Evolutionary conservation across 139 green algal genomes (phyloP).

Genomic region (Tetradesmus obliquus): DNA sequence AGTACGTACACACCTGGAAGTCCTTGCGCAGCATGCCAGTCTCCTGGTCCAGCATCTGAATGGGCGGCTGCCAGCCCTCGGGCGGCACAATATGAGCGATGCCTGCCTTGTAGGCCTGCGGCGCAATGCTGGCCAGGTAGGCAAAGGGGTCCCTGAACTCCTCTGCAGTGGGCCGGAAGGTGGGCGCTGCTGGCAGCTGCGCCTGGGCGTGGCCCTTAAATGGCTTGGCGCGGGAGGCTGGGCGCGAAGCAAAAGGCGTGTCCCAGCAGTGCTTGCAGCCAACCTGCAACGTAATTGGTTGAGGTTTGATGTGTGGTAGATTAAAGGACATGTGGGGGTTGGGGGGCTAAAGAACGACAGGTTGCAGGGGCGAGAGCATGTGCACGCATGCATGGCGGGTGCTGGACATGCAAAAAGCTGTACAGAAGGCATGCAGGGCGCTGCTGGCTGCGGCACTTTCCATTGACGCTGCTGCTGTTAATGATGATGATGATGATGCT

Average conservation of each 20-base stretch:
- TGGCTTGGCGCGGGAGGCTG: slow-evolving; percentile 43
- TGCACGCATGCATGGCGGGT: no score
- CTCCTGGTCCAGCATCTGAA: slow-evolving; percentile 30
- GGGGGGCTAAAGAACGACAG: no score
- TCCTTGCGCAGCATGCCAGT: slow-evolving; percentile 35
- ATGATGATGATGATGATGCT: background rate
- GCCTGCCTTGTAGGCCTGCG: slow-evolving; percentile 75
- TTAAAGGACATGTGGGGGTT: no score
- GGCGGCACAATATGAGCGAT: slow-evolving; percentile 93
- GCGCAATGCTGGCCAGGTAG: slow-evolving; percentile 82
- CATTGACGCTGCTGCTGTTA: no score
- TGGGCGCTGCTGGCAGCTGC: slow-evolving; percentile 64
- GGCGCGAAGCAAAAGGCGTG: slow-evolving; percentile 45
- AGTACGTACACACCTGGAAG: background rate
- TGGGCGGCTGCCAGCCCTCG: slow-evolving; percentile 67
- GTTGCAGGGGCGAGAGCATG: no score
- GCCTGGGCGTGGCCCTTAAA: slow-evolving; percentile 42
- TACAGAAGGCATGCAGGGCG: no score
- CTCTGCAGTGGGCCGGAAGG: slow-evolving; percentile 81
- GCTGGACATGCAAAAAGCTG: no score
- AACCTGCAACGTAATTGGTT: background rate
- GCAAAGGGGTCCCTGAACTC: slow-evolving; percentile 86
- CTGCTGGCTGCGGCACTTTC: no score
- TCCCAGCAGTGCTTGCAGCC: slow-evolving; percentile 37
- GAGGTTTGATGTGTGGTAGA: no score